Conservation (phyloP, 768 basidiomycete species). For the Ramaria rubella region DNA sequence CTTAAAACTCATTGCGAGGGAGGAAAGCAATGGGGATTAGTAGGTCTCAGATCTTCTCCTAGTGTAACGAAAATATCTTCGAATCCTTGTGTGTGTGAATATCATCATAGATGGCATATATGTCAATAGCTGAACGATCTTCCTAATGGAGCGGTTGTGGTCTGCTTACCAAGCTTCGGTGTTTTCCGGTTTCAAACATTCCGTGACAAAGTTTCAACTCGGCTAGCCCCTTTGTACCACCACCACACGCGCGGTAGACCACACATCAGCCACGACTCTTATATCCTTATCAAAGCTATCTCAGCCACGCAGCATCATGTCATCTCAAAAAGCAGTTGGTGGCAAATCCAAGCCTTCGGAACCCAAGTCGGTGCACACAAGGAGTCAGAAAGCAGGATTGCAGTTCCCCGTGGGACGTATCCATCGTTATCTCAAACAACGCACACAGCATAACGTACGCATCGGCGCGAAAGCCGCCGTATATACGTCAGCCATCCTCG, state of each 20-base stretch:
- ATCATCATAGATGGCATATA: too few relatives aligned
- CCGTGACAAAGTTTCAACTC: background rate
- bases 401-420: constrained; percentile 99
- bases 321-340: constrained; percentile 11
- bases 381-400: constrained; percentile 81
- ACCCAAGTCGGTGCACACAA: constrained; percentile 43
- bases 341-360: constrained; percentile 13
- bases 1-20: too few relatives aligned
- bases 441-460: constrained; percentile 89
- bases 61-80: too few relatives aligned
- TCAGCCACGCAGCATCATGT: background rate
- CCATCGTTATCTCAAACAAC: constrained; percentile 88
- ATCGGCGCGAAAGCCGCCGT: constrained; percentile 98
- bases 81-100: too few relatives aligned
- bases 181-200: background rate
- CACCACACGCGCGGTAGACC: too few relatives aligned
- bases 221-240: background rate
- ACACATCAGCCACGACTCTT: too few relatives aligned
- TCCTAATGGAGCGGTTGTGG: too few relatives aligned
- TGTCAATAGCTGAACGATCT: too few relatives aligned
- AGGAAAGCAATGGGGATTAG: too few relatives aligned
- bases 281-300: background rate
- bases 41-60: too few relatives aligned
- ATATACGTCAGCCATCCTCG: constrained; percentile 91
- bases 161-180: background rate